Conservation (phyloP, 192 early-diverging fungal genomes). For the Coemansia sp. region DNA sequence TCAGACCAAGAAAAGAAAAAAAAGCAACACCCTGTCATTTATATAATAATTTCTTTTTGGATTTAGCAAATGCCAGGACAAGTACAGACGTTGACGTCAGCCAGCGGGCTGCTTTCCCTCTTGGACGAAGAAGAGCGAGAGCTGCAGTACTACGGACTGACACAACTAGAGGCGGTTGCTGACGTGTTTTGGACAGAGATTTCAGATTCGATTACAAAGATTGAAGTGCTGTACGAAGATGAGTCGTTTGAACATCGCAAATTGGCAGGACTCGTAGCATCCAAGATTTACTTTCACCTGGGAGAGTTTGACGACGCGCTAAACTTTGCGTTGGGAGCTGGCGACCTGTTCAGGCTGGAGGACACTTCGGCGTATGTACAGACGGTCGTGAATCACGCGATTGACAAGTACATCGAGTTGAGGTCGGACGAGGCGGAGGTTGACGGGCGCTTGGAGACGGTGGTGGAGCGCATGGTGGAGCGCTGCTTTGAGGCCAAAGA, state of each 20-base stretch:
- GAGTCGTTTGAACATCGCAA: conserved; percentile 76
- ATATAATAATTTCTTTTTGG: too few species aligned
- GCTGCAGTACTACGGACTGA: conserved; percentile 89
- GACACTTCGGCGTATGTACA: conserved; percentile 87
- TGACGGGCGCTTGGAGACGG: conserved; percentile 76
- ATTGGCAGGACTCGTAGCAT: conserved; percentile 93
- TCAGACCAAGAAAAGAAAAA: background rate
- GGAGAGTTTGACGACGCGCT: conserved; percentile 96
- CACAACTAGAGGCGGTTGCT: conserved; percentile 85
- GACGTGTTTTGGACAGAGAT: conserved; percentile 99
- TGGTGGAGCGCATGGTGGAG: conserved; percentile 95
- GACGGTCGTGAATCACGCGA: conserved; percentile 82
- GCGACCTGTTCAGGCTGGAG: conserved; percentile 79
- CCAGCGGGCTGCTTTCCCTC: conserved; percentile 84
- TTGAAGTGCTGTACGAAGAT: conserved; percentile 95
- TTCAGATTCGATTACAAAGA: conserved; percentile 75
- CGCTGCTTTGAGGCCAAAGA: conserved; percentile 85
- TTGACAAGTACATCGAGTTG: conserved; percentile 92
- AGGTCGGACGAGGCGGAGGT: conserved; percentile 56
- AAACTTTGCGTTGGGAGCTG: conserved; percentile 93
- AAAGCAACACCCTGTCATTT: too few species aligned
- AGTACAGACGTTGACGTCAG: conserved; percentile 42
- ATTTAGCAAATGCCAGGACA: conserved; percentile 25
- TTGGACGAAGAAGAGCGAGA: conserved; percentile 90
- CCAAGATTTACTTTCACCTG: conserved; percentile 98